Evolutionary conservation across 2,329 filamentous ascomycete genomes (phyloP), one percentile per base, ranked within the genome.

Genomic region (Dichotomopilus funicola): DNA sequence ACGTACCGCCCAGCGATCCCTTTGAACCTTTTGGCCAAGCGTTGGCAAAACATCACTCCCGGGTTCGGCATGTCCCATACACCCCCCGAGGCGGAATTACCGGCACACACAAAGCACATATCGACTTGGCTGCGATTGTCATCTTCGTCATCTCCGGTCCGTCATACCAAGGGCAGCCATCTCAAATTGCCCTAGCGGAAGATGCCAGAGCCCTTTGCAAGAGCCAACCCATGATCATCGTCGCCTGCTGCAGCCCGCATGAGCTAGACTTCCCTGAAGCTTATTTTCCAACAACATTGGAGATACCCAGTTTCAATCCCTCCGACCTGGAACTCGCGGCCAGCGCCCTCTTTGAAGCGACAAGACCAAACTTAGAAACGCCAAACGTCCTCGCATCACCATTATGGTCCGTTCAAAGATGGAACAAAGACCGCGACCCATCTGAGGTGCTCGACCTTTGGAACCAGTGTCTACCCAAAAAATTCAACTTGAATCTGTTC

Each of bases 31-130:
- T 91, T 13, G 88, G 87, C 19, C 77, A 78, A 59, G 79, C 82
- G 45, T 68, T 91, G 49, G 80, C 82, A 49, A 73, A 71, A 49
- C 75, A 79, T 61, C 83, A 87, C 64, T 71, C 77, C 2, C 77
- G 76, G 67, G 75, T 91, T 58, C 81, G 85, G 19, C 88, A 91
- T 66, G 81, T 89, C 44, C 86, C 88, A 5, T 91, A 89, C 64
- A 81, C 83, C 5, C 79, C 82, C 47, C 75, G 77, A 51, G 70
- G 75, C 56, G 85, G 86, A 43, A 82, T 89, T 66, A 87, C 83
- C 2, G 75, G 77, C 27, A 77, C 80, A 45, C 83, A 91, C 68
- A 71, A 78, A 49, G 77, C 77, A 51, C 87, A 87, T 63, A 77
- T 89, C 52, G 77, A 75, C 55, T 73, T 79, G 54, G 83, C 83